Percentiles rank a stretch among this genome's conserved stretches.
phyloP scores from a whole-genome alignment of 23 red algal genomes.

The Gracilaria domingensis region DNA sequence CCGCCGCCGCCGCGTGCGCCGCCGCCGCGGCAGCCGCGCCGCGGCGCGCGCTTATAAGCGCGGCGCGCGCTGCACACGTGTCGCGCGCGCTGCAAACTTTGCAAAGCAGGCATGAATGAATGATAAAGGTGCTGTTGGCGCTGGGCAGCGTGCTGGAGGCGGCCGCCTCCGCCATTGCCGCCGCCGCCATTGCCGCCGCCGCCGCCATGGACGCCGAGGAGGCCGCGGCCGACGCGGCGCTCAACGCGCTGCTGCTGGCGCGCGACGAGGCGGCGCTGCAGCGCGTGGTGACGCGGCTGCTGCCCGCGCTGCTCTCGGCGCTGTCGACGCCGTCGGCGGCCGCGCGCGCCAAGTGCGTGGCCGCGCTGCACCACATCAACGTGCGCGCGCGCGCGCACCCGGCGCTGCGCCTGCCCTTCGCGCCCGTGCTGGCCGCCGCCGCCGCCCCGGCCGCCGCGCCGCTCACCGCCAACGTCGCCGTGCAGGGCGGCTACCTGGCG shows the following conservation, averaged over 20 bases:
- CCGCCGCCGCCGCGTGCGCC: no score
- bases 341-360: conserved; percentile 59
- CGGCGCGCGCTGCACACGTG: no score
- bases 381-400: conserved; percentile 59
- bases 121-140: no score
- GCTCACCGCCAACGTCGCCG: conserved; percentile 60
- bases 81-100: no score
- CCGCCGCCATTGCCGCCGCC: conserved; percentile 19
- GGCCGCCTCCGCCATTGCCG: no score
- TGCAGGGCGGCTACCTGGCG: conserved; percentile 69
- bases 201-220: conserved; percentile 64
- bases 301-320: conserved; percentile 69
- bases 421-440: conserved; percentile 18
- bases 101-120: no score
- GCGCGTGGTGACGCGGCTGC: conserved; percentile 51
- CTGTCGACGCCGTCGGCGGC: conserved; percentile 53
- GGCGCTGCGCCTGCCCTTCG: conserved; percentile 45
- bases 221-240: conserved; percentile 62
- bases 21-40: no score
- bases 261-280: conserved; percentile 61
- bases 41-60: no score
- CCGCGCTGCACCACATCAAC: conserved; percentile 77
- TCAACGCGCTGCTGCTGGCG: conserved; percentile 70
- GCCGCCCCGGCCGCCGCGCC: conserved; percentile 36
- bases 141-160: no score